A percentile compares a stretch with the other conserved stretches of the same genome.
phyloP scores from a whole-genome alignment of 768 basidiomycete species.

The Cyclocybe aegerita region DNA sequence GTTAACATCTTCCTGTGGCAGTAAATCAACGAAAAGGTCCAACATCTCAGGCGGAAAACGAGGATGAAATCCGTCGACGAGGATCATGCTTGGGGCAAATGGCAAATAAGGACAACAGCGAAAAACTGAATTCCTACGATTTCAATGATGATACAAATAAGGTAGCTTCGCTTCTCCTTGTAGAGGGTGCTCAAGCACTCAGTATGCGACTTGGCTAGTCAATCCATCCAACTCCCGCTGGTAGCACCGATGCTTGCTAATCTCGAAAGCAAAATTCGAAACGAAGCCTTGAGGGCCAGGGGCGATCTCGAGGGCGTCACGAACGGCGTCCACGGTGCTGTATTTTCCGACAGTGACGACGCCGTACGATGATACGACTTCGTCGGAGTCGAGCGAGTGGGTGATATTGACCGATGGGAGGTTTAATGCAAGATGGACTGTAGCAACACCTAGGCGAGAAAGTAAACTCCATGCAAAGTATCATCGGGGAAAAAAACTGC shows the following conservation, averaged over 20 bases:
- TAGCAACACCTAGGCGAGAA: constrained; percentile 38
- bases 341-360: constrained; percentile 63
- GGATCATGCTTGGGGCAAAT: too few relatives aligned
- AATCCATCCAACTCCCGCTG: constrained; percentile 62
- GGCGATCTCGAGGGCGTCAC: constrained; percentile 43
- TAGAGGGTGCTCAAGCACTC: constrained; percentile 2
- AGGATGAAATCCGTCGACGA: too few relatives aligned
- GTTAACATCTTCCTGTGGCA: too few relatives aligned
- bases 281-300: constrained; percentile 51
- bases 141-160: neutral
- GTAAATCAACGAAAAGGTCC: too few relatives aligned
- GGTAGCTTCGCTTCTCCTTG: neutral
- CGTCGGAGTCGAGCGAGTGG: constrained; percentile 29
- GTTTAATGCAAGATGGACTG: constrained; percentile 45
- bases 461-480: neutral
- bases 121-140: too few relatives aligned
- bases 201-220: constrained; percentile 48
- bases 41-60: too few relatives aligned
- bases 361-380: constrained; percentile 57
- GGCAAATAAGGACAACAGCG: too few relatives aligned
- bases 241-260: constrained; percentile 68
- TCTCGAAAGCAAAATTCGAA: constrained; percentile 56
- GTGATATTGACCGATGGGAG: constrained; percentile 47
- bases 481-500: neutral
- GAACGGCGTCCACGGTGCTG: constrained; percentile 32